Evolutionary conservation across 1,139 yeast species (phyloP), one percentile per base, ranked within the genome.

Genomic region (Geotrichum macrosporum): DNA sequence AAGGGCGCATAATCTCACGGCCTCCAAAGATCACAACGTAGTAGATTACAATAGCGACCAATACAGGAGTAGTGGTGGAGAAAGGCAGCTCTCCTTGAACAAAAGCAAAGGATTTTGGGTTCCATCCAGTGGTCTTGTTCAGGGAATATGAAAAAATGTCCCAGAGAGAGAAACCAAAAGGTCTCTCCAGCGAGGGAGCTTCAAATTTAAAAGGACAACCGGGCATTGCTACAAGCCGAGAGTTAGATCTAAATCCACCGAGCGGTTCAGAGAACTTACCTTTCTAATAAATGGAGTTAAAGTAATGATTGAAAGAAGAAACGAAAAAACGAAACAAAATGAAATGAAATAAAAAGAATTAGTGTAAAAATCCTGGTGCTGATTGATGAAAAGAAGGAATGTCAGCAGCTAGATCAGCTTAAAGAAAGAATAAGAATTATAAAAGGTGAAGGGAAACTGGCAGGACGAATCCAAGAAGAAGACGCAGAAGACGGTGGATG

Each of bases 151-250:
- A 78, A 67, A 92, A 87, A 51, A 89, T 69, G 26, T 95, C 94
- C 96, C 96, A 92, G 54, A 92, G 73, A 60, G 84, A 77, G 46
- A 92, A 55, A 42, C 98, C 98, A 66, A 89, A 92, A 15, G 97
- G 97, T 53, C 86, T 76, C 46, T 84, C 84, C 47, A 87, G 62
- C 35, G 83, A 70, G 35, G 96, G 96, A 22, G 60, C 41, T 33
- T 52, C 47, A 34, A 55, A 52, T 33, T 54, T 53, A 15, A 54
- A 36, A 33, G 53, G 42, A 22, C 44, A 38, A 29, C n/a, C n/a
- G n/a, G n/a, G n/a, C n/a, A n/a, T n/a, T n/a, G n/a, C n/a, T n/a
- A n/a, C n/a, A n/a, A n/a, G n/a, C n/a, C n/a, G n/a, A n/a, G n/a
- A n/a, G n/a, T n/a, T n/a, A n/a, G n/a, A n/a, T n/a, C n/a, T n/a